These are phyloP conservation scores for Aspergillus caelatus DNA, from an alignment of 2,329 filamentous ascomycete genomes.

Conservation along the genomic window DNA sequence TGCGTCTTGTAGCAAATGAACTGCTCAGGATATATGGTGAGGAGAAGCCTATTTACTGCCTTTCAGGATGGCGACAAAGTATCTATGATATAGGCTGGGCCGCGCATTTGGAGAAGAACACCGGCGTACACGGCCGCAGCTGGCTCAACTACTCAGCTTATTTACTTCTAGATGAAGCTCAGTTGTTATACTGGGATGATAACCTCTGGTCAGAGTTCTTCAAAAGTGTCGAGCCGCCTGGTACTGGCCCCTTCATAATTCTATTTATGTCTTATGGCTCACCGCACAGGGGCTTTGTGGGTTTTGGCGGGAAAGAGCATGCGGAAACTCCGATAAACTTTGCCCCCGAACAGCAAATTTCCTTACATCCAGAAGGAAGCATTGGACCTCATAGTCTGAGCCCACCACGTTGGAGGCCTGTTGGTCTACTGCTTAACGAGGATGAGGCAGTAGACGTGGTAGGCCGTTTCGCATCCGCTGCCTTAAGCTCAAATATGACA, in stretches of 20 bases:
- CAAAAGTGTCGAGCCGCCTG: slow-evolving; percentile 7
- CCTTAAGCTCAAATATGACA: not conserved
- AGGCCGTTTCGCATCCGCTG: not conserved
- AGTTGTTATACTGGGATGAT: slow-evolving; percentile 14
- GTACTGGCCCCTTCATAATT: slow-evolving; percentile 3
- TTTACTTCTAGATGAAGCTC: slow-evolving; percentile 19
- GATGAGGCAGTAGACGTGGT: not conserved
- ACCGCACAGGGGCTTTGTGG: not conserved
- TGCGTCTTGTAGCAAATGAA: slow-evolving; percentile 16
- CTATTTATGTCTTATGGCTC: slow-evolving; percentile 20
- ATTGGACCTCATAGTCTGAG: not conserved
- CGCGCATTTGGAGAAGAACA: slow-evolving; percentile 10
- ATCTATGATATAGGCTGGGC: slow-evolving; percentile 2
- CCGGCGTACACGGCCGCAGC: slow-evolving; percentile 9
- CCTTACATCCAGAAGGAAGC: not conserved
- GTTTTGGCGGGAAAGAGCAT: not conserved
- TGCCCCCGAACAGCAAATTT: not conserved
- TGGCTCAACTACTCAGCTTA: slow-evolving; percentile 12
- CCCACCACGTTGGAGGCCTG: not conserved
- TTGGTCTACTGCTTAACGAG: not conserved
- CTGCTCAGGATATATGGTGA: slow-evolving; percentile 8
- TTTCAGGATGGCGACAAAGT: not conserved
- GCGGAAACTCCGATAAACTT: not conserved
- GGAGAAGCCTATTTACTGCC: slow-evolving; percentile 12
- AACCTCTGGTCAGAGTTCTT: slow-evolving; percentile 16